Conservation (phyloP, 306 rosid genomes). For the Prunus kanzakura region DNA sequence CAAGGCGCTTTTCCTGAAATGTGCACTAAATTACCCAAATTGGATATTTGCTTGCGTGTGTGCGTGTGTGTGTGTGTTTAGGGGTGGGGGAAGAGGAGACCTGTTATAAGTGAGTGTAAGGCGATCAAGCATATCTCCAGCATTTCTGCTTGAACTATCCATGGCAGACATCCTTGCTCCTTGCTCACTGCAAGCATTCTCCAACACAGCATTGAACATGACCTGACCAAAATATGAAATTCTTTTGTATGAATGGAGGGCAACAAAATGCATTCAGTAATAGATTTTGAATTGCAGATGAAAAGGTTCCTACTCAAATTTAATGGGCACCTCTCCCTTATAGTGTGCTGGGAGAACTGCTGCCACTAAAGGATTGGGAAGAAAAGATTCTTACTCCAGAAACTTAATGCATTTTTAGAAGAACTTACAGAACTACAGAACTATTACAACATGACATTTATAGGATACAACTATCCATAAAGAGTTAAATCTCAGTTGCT, state of each 20-base stretch:
- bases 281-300: background rate
- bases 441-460: no score
- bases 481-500: no score
- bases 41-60: no score
- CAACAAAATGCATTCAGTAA: background rate
- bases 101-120: slow-evolving; percentile 93
- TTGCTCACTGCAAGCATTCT: slow-evolving; percentile 99
- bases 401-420: no score
- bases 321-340: no score
- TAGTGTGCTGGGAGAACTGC: no score
- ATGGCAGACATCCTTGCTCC: slow-evolving; percentile 99
- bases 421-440: no score
- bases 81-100: slow-evolving; percentile 37
- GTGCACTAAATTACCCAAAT: background rate
- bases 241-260: background rate
- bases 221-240: slow-evolving; percentile 44
- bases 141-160: slow-evolving; percentile 99
- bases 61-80: no score
- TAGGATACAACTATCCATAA: no score
- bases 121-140: slow-evolving; percentile 98
- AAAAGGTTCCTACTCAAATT: background rate
- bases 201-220: slow-evolving; percentile 85
- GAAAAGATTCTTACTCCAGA: no score
- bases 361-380: no score
- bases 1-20: background rate